These are phyloP conservation scores for Kwoniella shandongensis DNA, from an alignment of 768 basidiomycete species.

Conservation along the genomic window DNA sequence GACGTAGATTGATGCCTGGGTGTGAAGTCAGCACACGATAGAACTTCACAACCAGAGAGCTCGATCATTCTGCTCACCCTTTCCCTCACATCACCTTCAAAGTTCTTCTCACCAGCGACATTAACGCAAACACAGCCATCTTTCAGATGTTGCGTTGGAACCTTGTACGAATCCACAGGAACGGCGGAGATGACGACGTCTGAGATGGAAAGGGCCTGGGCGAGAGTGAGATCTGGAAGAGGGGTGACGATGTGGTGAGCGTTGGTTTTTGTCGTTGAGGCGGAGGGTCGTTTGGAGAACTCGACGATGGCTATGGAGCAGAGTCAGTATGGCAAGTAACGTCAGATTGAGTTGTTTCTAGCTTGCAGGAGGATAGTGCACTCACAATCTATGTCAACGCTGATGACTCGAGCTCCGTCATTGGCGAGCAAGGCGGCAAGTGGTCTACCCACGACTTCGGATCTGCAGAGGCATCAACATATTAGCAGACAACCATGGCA, in stretches of 20 bases:
- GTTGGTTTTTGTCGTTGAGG: conserved; percentile 63
- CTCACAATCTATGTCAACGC: conserved; percentile 85
- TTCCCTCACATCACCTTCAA: conserved; percentile 85
- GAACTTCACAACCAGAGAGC: neutral
- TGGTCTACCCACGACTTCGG: conserved; percentile 95
- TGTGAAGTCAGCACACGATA: neutral
- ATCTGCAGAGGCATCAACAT: conserved; percentile 57
- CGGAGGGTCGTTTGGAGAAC: conserved; percentile 82
- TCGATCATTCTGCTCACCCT: conserved; percentile 62
- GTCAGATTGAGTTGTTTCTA: no score
- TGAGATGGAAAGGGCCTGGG: conserved; percentile 76
- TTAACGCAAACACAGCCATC: conserved; percentile 93
- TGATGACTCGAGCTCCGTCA: conserved; percentile 93
- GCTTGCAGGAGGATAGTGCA: no score
- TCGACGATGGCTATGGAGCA: conserved; percentile 67
- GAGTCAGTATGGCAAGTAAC: neutral
- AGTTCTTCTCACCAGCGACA: conserved; percentile 93
- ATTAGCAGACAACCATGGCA: no score
- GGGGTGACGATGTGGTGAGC: conserved; percentile 80
- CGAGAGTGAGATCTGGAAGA: conserved; percentile 63
- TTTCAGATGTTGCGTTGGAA: conserved; percentile 84
- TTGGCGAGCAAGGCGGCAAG: conserved; percentile 93
- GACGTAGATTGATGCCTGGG: conserved; percentile 85
- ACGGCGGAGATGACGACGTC: conserved; percentile 96
- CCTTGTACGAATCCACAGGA: conserved; percentile 77